Evolutionary conservation across 2,329 filamentous ascomycete species (phyloP), one percentile per base, ranked within the genome.

Genomic region (Paramyrothecium roridum): DNA sequence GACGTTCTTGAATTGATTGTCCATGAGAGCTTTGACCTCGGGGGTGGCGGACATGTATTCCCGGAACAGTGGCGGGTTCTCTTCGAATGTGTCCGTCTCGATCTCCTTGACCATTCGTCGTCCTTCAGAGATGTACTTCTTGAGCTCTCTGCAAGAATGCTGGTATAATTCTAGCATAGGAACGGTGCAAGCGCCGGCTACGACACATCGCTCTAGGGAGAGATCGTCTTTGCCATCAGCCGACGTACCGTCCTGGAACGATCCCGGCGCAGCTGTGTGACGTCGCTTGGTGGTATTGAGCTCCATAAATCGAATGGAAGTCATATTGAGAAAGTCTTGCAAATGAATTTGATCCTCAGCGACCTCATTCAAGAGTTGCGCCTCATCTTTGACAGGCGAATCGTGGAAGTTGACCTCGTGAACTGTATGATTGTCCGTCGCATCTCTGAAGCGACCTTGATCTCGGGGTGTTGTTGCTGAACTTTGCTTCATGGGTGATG

Each of bases 281-380:
- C 95, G 84, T 61, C 93, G 82, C 70, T 98, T 98, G 1, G 93
- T 97, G 0, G 93, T 96, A n/a, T 89, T 96, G 51, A 99, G 80
- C 69, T 99, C 95, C 90, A 99, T 97, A 75, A 99, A 99, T 53
- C 93, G 90, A 65, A 99, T 96, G 56, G 91, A 96, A 2, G 93
- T 97, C 85, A 96, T 87, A 59, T 96, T 91, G 48, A 99, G 76
- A 73, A 99, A 99, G 53, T 96, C 90, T 63, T 96, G 91, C 3
- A 99, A 79, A 48, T 93, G 89, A 53, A 96, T 92, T 21, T 80
- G 81, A 23, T 87, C 67, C 20, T 81, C 79, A 13, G 77, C 70
- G 20, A 78, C 78, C n/a, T 84, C 80, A 7, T 75, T 70, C 52
- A 78, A 73, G 22, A 75, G 63, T 47, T 80, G 72, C 2, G 65